Evolutionary conservation across 768 basidiomycete genomes (phyloP).

Genomic region (Strobilomyces confusus): DNA sequence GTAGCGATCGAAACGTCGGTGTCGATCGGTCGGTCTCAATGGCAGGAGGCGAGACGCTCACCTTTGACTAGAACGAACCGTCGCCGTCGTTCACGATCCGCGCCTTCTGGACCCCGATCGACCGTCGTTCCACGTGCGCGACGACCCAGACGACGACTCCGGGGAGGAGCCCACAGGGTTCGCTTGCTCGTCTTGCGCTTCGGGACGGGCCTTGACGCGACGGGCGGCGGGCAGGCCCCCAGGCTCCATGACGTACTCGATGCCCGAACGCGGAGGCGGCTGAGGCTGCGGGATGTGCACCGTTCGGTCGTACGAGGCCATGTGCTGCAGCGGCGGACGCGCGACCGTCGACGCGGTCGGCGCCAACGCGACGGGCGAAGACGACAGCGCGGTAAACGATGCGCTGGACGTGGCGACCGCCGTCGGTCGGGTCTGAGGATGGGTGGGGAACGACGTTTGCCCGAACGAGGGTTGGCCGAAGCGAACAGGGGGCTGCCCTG

Average conservation of each 20-base stretch:
- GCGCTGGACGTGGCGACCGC: not conserved
- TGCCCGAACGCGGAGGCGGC: slow-evolving; percentile 6
- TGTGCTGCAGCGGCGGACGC: not conserved
- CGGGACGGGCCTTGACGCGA: slow-evolving; percentile 3
- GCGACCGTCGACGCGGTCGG: not conserved
- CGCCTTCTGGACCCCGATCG: slow-evolving; percentile 9
- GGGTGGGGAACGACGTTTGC: slow-evolving; percentile 13
- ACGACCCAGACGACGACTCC: slow-evolving; percentile 18
- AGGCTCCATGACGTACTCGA: slow-evolving; percentile 13
- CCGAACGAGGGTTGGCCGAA: slow-evolving; percentile 28
- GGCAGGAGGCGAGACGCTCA: not conserved
- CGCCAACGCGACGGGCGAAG: slow-evolving; percentile 1
- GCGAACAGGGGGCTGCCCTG: slow-evolving; percentile 8
- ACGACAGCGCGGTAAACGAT: slow-evolving; percentile 10
- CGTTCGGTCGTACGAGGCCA: slow-evolving; percentile 8
- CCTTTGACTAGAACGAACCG: not conserved
- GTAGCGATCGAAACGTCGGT: not conserved
- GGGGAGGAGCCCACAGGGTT: slow-evolving; percentile 1
- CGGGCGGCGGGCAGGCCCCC: slow-evolving; percentile 8
- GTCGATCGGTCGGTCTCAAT: not conserved
- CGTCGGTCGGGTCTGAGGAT: slow-evolving; percentile 3
- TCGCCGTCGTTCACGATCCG: slow-evolving; percentile 1
- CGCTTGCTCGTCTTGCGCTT: slow-evolving; percentile 2
- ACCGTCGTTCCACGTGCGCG: slow-evolving; percentile 16
- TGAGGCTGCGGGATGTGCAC: slow-evolving; percentile 3